Base-by-base conservation (phyloP, 139 green algal genomes). In the Zygnema cylindricum region DNA sequence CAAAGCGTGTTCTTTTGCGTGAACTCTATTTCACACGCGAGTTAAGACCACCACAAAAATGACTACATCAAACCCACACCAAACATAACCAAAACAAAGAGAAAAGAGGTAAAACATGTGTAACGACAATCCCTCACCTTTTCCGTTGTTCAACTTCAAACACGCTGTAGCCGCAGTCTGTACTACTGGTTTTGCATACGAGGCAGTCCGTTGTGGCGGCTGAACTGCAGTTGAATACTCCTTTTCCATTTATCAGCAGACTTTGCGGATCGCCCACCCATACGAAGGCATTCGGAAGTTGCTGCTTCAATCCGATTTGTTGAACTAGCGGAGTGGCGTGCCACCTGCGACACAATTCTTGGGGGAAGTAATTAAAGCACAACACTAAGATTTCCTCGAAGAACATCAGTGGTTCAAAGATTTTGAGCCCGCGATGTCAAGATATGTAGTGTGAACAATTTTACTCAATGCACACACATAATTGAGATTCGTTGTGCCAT, bases 211-310 rank as follows among this genome's bases (percentile, higher is more conserved):
- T 23, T 2, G 2, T 2, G 33, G 16, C 32, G 25, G 33, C 2
- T 2, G 16, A 32, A 2, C 41, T 69, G 38, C 79, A 86, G 79
- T 86, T 86, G 79, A 35, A 76, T 3, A 54, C 36, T 36, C 79
- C 79, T 33, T 76, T 54, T 1, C 79, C 79, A 22, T 86, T 86
- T 40, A 86, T 76, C 3, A 86, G 79, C 79, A 86, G 79, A 2
- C 41, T 76, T 42, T 69, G 79, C 25, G 77, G 77, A 33, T 84
- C 55, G 77, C 77, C 77, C 77, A 84, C 77, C 77, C 77, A 84
- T 21, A 38, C 3, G 77, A 55, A 55, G 2, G 38, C 7, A 7
- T 3, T 16, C 3, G 71, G 36, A 7, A 79, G 71, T 16, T 79
- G 71, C 71, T 79, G 36, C 71, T 11, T 11, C 49, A 63, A 16